Base-by-base conservation (phyloP, 345 rosid genomes). In the Ceriops tagal region DNA sequence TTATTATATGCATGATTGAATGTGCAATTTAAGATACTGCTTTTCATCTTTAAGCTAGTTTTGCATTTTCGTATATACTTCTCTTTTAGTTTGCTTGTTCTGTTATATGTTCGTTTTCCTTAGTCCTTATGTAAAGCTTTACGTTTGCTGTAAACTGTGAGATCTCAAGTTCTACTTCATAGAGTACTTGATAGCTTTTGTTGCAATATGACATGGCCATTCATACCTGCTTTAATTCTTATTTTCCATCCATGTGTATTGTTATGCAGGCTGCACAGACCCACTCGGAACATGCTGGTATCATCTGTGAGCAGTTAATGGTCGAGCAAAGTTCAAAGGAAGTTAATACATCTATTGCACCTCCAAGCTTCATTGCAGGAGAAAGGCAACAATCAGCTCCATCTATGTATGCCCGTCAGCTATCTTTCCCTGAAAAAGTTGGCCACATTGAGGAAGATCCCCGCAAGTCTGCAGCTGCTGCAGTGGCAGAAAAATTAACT, bases 401-500 rank as follows among this genome's bases (percentile, higher is more conserved):
- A 19, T 80, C 84, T 53, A 81, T 89, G 92, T 89, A 83, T 77
- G 58, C 84, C 15, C 72, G 67, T 67, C 82, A 83, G 80, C 75
- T 70, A 24, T 70, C 80, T 60, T 78, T 72, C 46, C 70, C 82
- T 13, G 82, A 78, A 51, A 75, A 73, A 15, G 53, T 73, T 28
- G 71, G 65, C 60, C 78, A 63, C 46, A 39, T 73, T 37, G 79
- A 77, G 56, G 87, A 81, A 77, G 93, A 89, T 64, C 80, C 85
- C 39, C 80, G 88, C 62, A 92, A 92, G 72, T 88, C 90, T 7
- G 89, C 90, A 35, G 97, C 97, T 1, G 97, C 93, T 58, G 93
- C 84, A 34, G 81, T 93, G 49, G 96, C 96, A 5, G 97, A 92
- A 22, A 86, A 86, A 84, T 82, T 95, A 78, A 86, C 99, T 0